These are phyloP conservation scores for Euryodendron excelsum DNA, from an alignment of 148 eudicot genomes.

Conservation along the genomic window DNA sequence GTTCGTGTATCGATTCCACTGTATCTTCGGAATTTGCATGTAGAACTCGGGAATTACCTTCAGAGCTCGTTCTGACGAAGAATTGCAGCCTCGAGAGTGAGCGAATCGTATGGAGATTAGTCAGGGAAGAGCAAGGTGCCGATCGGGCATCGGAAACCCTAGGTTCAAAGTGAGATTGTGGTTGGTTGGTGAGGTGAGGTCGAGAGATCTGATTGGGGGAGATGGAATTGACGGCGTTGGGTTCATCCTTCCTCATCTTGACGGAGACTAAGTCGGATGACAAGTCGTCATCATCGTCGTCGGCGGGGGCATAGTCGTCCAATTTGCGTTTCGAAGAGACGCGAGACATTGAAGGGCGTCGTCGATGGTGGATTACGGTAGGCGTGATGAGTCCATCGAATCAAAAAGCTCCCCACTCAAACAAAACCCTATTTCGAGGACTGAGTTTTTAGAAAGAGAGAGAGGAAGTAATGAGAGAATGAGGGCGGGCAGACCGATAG, in stretches of 20 bases:
- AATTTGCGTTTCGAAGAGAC: constrained; percentile 23
- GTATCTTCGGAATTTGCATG: constrained; percentile 46
- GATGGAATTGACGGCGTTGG: constrained; percentile 6
- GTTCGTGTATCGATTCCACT: constrained; percentile 39
- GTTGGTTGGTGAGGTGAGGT: background rate
- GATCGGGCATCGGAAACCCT: constrained; percentile 4
- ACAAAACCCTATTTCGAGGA: background rate
- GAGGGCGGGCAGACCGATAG: background rate
- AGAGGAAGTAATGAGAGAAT: too few relatives aligned
- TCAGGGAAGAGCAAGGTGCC: background rate
- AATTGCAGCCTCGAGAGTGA: constrained; percentile 34
- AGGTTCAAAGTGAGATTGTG: background rate
- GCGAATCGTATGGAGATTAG: background rate
- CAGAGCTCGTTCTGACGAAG: constrained; percentile 53
- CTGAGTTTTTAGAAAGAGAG: background rate
- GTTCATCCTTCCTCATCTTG: constrained; percentile 24
- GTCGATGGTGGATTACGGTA: constrained; percentile 9
- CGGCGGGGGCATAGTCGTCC: constrained; percentile 16
- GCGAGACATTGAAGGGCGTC: constrained; percentile 12
- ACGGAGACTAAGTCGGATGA: constrained; percentile 8
- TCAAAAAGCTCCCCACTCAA: background rate
- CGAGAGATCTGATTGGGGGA: background rate
- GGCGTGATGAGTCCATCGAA: constrained; percentile 4
- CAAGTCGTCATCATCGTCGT: constrained; percentile 11
- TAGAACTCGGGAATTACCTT: constrained; percentile 41